Evolutionary conservation across 2,329 filamentous ascomycete species (phyloP).

Genomic region (Tolypocladium inflatum): DNA sequence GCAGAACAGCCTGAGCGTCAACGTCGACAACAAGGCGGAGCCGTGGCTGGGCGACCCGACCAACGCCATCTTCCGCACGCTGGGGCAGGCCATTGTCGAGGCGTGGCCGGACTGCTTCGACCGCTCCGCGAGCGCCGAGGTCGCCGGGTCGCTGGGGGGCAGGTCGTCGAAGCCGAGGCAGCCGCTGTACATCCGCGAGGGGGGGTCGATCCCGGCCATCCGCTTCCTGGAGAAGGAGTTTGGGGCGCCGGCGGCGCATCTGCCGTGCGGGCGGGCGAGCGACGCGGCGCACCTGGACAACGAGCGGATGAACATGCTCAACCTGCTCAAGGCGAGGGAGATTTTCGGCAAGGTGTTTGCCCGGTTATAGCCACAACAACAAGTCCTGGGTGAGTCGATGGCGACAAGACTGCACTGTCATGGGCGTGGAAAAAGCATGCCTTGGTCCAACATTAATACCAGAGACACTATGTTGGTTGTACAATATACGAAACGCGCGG

Average conservation of each 20-base stretch:
- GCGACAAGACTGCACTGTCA: neutral
- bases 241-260: conserved; percentile 76
- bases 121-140: neutral
- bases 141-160: neutral
- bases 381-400: neutral
- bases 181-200: conserved; percentile 90
- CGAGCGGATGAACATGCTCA: conserved; percentile 79
- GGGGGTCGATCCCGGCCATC: conserved; percentile 90
- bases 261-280: conserved; percentile 91
- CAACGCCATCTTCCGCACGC: conserved; percentile 82
- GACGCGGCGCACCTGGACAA: conserved; percentile 93
- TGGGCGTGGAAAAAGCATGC: neutral
- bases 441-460: neutral
- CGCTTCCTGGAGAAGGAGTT: conserved; percentile 94
- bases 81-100: conserved; percentile 75
- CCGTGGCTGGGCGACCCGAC: conserved; percentile 91
- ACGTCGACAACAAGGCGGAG: conserved; percentile 87
- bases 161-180: conserved; percentile 33
- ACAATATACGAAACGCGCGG: neutral
- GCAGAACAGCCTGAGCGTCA: conserved; percentile 70
- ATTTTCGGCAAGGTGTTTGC: conserved; percentile 84
- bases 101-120: conserved; percentile 62
- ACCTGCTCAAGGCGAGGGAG: conserved; percentile 82
- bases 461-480: neutral
- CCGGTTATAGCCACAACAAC: conserved; percentile 36